phyloP scores from a whole-genome alignment of 1,139 yeast species.

The Taphrina confusa region DNA sequence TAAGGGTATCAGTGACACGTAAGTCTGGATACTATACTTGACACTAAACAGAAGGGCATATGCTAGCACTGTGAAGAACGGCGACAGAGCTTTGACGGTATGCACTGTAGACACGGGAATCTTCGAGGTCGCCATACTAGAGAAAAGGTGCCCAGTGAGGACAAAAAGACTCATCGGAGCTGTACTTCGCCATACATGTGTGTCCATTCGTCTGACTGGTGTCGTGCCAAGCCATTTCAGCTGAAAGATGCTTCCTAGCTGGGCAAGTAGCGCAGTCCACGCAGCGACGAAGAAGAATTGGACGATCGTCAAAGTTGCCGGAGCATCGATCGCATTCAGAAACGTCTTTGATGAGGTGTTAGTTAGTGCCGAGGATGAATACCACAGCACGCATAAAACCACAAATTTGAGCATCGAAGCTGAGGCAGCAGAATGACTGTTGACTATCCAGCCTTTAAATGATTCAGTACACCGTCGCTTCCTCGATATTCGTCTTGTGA shows the following conservation, averaged over 20 bases:
- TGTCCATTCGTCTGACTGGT: slow-evolving; percentile 52
- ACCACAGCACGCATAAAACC: slow-evolving; percentile 70
- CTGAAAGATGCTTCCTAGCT: slow-evolving; percentile 44
- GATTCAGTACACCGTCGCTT: too few relatives aligned
- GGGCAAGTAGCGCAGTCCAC: slow-evolving; percentile 42
- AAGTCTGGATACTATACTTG: slow-evolving; percentile 65
- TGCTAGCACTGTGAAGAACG: slow-evolving; percentile 80
- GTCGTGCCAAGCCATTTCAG: slow-evolving; percentile 46
- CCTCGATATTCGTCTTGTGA: too few relatives aligned
- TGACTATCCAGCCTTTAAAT: too few relatives aligned
- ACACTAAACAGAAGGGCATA: slow-evolving; percentile 63
- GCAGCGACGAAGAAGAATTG: slow-evolving; percentile 75
- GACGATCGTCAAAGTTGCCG: slow-evolving; percentile 79
- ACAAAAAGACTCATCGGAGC: slow-evolving; percentile 94
- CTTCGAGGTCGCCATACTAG: slow-evolving; percentile 82
- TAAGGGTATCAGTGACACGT: slow-evolving; percentile 72
- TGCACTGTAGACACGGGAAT: slow-evolving; percentile 91
- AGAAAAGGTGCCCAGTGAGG: slow-evolving; percentile 82
- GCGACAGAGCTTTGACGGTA: slow-evolving; percentile 86
- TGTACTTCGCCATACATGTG: slow-evolving; percentile 56
- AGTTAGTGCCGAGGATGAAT: slow-evolving; percentile 74
- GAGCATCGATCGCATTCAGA: slow-evolving; percentile 66
- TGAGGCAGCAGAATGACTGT: too few relatives aligned
- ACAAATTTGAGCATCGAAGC: slow-evolving; percentile 44
- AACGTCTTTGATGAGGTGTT: slow-evolving; percentile 79